These are phyloP conservation scores for Lolium multiflorum DNA, from an alignment of 176 grass and related monocot genomes.

Conservation along the genomic window DNA sequence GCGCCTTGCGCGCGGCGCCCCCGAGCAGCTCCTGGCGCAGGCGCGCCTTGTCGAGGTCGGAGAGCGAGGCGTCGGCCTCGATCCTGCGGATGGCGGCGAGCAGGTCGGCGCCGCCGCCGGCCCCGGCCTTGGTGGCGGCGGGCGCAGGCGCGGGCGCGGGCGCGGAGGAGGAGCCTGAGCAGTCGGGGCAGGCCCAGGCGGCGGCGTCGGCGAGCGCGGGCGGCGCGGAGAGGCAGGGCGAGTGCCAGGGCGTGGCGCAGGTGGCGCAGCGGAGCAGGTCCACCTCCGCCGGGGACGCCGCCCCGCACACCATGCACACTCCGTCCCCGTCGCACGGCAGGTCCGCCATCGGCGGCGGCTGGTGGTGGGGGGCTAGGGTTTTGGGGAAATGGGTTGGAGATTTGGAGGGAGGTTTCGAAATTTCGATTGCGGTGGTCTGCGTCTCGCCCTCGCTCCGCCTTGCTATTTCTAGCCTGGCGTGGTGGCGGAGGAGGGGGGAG, in stretches of 20 bases:
- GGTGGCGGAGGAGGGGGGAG: not conserved
- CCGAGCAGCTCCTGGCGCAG: slow-evolving; percentile 74
- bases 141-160: not conserved
- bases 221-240: slow-evolving; percentile 70
- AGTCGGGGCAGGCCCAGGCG: slow-evolving; percentile 83
- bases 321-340: slow-evolving; percentile 91
- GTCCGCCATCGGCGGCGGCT: slow-evolving; percentile 49
- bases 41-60: slow-evolving; percentile 76
- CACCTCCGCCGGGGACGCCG: slow-evolving; percentile 47
- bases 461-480: not conserved
- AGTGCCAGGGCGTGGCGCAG: slow-evolving; percentile 89
- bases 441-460: not conserved
- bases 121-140: not conserved
- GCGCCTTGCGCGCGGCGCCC: slow-evolving; percentile 24
- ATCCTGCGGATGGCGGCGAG: slow-evolving; percentile 76
- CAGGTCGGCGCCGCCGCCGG: slow-evolving; percentile 37
- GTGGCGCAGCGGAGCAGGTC: slow-evolving; percentile 71
- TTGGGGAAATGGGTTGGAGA: not conserved
- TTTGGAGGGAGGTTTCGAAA: slow-evolving; percentile 54
- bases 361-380: slow-evolving; percentile 27
- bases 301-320: slow-evolving; percentile 79
- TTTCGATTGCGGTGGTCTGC: slow-evolving; percentile 5
- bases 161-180: slow-evolving; percentile 38
- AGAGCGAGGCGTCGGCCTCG: slow-evolving; percentile 64
- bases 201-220: slow-evolving; percentile 64